These are phyloP conservation scores for Fusarium penzigii DNA, from an alignment of 2,329 filamentous ascomycete genomes.

Conservation along the genomic window DNA sequence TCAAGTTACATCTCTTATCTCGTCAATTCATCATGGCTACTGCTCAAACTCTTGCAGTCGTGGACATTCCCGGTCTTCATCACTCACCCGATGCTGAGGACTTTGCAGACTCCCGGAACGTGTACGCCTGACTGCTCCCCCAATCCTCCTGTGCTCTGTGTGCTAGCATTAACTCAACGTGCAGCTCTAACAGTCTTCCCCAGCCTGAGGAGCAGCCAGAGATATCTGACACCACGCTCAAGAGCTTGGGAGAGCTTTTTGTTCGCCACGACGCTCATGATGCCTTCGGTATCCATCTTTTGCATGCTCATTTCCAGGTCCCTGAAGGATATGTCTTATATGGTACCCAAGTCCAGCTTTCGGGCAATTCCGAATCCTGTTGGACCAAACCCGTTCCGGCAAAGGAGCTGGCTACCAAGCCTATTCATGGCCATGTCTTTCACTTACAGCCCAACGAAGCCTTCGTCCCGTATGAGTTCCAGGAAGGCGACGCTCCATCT, in stretches of 20 bases:
- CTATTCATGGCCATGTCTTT: conserved; percentile 2
- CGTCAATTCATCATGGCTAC: too few relatives aligned
- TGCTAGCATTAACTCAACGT: not conserved
- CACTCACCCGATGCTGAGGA: not conserved
- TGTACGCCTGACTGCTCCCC: not conserved
- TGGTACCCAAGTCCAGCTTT: conserved; percentile 2
- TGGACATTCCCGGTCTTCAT: not conserved
- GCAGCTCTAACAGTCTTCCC: not conserved
- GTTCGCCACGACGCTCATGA: conserved; percentile 1
- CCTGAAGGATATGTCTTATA: not conserved
- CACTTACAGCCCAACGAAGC: conserved; percentile 1
- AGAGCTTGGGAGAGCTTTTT: not conserved
- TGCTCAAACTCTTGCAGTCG: not conserved
- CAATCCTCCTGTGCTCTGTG: not conserved
- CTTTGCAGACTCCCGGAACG: not conserved
- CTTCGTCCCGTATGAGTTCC: conserved; percentile 4
- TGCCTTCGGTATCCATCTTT: not conserved
- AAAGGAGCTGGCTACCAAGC: conserved; percentile 1
- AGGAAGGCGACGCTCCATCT: conserved; percentile 3
- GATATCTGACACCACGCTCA: conserved; percentile 1
- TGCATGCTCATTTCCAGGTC: not conserved
- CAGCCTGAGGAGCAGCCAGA: not conserved
- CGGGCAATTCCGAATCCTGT: conserved; percentile 3
- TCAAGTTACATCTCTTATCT: too few relatives aligned
- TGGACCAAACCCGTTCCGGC: not conserved